A percentile compares a stretch with the other conserved stretches of the same genome.
These are phyloP conservation scores for Pseudogymnoascus sp. DNA, from an alignment of 2,329 filamentous ascomycete species.

Conservation along the genomic window DNA sequence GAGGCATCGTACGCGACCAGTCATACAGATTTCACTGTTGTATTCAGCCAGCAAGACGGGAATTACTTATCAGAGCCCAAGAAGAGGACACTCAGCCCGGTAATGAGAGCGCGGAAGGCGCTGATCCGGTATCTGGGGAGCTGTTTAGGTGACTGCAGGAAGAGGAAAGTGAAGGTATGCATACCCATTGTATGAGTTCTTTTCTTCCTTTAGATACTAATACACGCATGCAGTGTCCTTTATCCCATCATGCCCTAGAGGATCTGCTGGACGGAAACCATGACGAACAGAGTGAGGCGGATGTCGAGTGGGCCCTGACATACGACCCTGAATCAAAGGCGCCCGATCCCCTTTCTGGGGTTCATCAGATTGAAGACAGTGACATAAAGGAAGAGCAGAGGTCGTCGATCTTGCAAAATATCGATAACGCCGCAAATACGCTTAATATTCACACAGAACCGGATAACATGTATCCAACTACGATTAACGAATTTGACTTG, in stretches of 20 bases:
- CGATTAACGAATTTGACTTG: neutral
- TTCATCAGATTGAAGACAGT: neutral
- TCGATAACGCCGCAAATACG: neutral
- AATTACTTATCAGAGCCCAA: conserved; percentile 18
- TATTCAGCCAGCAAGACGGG: conserved; percentile 16
- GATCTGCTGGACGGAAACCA: conserved; percentile 7
- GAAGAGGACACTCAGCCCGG: conserved; percentile 20
- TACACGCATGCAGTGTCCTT: conserved; percentile 6
- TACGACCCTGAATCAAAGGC: conserved; percentile 1
- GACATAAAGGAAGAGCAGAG: neutral
- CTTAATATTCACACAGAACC: neutral
- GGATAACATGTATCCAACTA: neutral
- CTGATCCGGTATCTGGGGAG: conserved; percentile 24
- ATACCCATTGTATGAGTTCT: neutral
- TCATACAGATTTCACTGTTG: neutral
- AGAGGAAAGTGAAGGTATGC: conserved; percentile 9
- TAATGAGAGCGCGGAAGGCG: conserved; percentile 23
- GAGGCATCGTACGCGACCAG: neutral
- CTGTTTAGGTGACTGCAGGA: conserved; percentile 15
- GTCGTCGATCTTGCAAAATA: neutral
- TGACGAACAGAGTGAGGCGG: neutral
- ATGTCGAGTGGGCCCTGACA: conserved; percentile 9
- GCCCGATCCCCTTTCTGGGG: neutral
- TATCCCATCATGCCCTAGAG: conserved; percentile 9
- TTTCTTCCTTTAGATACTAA: neutral